phyloP scores from a whole-genome alignment of 305 asterid species.

The Fraxinus floribunda region DNA sequence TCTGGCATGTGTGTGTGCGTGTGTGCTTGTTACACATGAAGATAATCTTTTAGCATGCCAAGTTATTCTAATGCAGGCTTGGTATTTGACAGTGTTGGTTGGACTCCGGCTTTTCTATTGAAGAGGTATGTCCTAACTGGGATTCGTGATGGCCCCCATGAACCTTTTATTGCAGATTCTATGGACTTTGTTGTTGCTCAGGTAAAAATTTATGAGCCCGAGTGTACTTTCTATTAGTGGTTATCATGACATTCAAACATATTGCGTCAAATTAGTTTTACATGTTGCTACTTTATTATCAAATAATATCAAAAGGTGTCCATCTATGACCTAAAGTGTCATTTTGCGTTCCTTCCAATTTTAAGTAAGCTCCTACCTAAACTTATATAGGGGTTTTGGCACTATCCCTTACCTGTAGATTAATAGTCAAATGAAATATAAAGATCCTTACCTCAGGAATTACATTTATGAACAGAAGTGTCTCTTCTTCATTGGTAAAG shows the following conservation, averaged over 20 bases:
- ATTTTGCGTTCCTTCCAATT: background rate
- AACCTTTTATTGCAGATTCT: slow-evolving; percentile 96
- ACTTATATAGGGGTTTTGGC: background rate
- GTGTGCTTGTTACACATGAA: background rate
- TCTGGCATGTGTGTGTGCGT: background rate
- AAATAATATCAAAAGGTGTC: background rate
- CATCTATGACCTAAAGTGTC: background rate
- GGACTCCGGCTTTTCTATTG: slow-evolving; percentile 89
- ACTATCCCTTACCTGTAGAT: background rate
- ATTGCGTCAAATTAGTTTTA: background rate
- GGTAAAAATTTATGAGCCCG: slow-evolving; percentile 39
- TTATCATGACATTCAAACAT: slow-evolving; percentile 1
- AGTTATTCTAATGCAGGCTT: slow-evolving; percentile 28
- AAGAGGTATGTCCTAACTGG: slow-evolving; percentile 86
- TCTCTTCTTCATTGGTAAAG: background rate
- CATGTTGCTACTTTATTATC: background rate
- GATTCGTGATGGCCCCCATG: slow-evolving; percentile 90
- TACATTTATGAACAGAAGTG: background rate
- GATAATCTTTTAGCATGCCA: slow-evolving; percentile 15
- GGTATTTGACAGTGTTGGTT: slow-evolving; percentile 69
- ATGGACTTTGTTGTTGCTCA: slow-evolving; percentile 97
- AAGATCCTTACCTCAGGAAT: background rate
- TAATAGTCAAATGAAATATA: background rate
- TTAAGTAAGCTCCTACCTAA: background rate
- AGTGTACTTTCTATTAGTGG: background rate